Conservation (phyloP, 2,329 filamentous ascomycete species). For the Aspergillus sp. region DNA sequence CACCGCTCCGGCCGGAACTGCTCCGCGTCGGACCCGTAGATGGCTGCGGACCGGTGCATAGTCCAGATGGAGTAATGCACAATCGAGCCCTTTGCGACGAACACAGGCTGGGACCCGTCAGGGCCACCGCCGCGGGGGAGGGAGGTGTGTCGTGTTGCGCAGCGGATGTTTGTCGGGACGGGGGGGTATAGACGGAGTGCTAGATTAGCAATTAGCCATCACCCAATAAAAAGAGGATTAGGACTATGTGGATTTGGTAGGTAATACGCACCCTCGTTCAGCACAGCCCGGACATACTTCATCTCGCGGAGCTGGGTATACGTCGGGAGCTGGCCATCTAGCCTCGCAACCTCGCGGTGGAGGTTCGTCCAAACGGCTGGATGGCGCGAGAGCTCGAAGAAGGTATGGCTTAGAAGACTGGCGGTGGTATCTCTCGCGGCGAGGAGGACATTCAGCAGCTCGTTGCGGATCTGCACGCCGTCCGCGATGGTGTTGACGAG, state of each 20-base stretch:
- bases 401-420: slow-evolving; percentile 41
- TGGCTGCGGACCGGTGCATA: slow-evolving; percentile 68
- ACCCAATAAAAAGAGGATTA: not conserved
- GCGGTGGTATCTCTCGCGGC: slow-evolving; percentile 57
- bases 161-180: slow-evolving; percentile 48
- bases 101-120: slow-evolving; percentile 59
- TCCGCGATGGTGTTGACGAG: slow-evolving; percentile 49
- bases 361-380: slow-evolving; percentile 15
- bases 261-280: slow-evolving; percentile 17
- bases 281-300: slow-evolving; percentile 40
- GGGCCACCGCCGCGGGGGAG: slow-evolving; percentile 59
- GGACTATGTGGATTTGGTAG: too few relatives aligned
- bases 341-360: too few relatives aligned
- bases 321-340: slow-evolving; percentile 11
- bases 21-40: slow-evolving; percentile 48
- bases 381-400: slow-evolving; percentile 21
- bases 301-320: slow-evolving; percentile 23
- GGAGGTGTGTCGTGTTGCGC: slow-evolving; percentile 42
- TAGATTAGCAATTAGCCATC: slow-evolving; percentile 29
- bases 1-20: slow-evolving; percentile 68
- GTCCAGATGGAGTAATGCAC: slow-evolving; percentile 67
- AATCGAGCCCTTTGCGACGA: slow-evolving; percentile 64
- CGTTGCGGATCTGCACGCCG: slow-evolving; percentile 47
- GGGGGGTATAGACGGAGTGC: slow-evolving; percentile 47
- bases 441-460: slow-evolving; percentile 53